Evolutionary conservation across 768 basidiomycete genomes (phyloP), one percentile per base, ranked within the genome.

Genomic region (Punctularia strigosozonata): DNA sequence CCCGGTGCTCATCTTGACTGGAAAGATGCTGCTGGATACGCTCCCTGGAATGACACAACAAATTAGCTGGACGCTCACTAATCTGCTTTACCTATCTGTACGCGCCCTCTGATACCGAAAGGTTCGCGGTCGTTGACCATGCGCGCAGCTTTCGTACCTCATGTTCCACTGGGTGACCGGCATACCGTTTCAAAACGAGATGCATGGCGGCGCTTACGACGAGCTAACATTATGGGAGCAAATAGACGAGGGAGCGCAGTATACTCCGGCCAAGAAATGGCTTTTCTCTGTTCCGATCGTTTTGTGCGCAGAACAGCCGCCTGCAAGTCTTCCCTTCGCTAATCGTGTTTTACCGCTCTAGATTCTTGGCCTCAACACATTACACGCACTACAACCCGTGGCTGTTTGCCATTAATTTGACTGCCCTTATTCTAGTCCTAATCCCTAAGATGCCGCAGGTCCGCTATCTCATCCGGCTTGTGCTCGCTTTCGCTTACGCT

Each of bases 91-190:
- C 61, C 82, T 91, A 45, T 73, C 80, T 33, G 94, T 97, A 56
- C 45, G 87, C 71, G n/a, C 12, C 19, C n/a, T 5, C 23, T 14
- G 26, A 10, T 19, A n/a, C 13, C 28, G 20, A 6, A 35, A 31
- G 18, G 17, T 33, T 19, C 19, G 26, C 22, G 6, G 13, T 28
- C n/a, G 21, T 18, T 13, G 10, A 19, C 8, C 33, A 10, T 30
- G 28, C 20, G n/a, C n/a, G 18, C 50, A 94, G 92, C 56, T 90
- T n/a, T 88, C 91, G 8, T 98, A 94, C 63, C 70, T 97, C 45
- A 92, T 98, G 86, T 98, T 98, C 68, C 94, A 98, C 56, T 89
- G 87, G 73, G 90, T 91, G 36, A 97, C 91, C 6, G 94, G 94
- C 39, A 90, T 94, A 31, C 94, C 94, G 6, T 98, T 98, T 58